A percentile compares a stretch with the other conserved stretches of the same genome.
Evolutionary conservation across 208 protist genomes (phyloP).

Genomic region (Wallacemonas sp.): DNA sequence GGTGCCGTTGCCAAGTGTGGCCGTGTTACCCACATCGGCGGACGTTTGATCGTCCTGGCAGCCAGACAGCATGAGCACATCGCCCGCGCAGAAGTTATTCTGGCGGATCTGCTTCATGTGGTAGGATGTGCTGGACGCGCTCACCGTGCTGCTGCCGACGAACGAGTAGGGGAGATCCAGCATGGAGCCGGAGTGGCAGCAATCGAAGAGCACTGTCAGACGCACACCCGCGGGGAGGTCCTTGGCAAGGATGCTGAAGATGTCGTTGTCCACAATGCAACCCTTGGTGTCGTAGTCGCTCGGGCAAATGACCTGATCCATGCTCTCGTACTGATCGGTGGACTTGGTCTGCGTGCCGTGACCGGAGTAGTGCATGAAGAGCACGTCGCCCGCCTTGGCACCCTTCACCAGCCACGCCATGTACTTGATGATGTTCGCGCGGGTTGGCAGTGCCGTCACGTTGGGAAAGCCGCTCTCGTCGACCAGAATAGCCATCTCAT

Average conservation of each 20-base stretch:
- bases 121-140: slow-evolving; percentile 10
- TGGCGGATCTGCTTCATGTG: slow-evolving; percentile 69
- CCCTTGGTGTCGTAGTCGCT: slow-evolving; percentile 52
- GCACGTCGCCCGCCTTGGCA: slow-evolving; percentile 66
- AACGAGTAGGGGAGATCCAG: slow-evolving; percentile 79
- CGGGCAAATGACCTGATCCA: slow-evolving; percentile 76
- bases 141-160: slow-evolving; percentile 24
- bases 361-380: slow-evolving; percentile 83
- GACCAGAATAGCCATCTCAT: slow-evolving; percentile 63
- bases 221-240: slow-evolving; percentile 53
- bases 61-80: slow-evolving; percentile 72
- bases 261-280: slow-evolving; percentile 75
- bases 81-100: slow-evolving; percentile 42
- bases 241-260: slow-evolving; percentile 49
- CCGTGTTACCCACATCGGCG: slow-evolving; percentile 56
- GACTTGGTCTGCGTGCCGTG: slow-evolving; percentile 72
- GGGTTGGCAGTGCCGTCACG: slow-evolving; percentile 39
- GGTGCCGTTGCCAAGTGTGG: slow-evolving; percentile 40
- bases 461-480: slow-evolving; percentile 55
- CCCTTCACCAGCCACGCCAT: slow-evolving; percentile 71
- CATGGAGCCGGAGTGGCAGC: slow-evolving; percentile 88
- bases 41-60: slow-evolving; percentile 65
- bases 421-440: slow-evolving; percentile 65
- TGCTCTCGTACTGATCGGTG: slow-evolving; percentile 53
- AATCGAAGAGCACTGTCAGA: slow-evolving; percentile 83